Evolutionary conservation across 352 stramenopile species (phyloP).

Genomic region (Phytophthora agathidicida): DNA sequence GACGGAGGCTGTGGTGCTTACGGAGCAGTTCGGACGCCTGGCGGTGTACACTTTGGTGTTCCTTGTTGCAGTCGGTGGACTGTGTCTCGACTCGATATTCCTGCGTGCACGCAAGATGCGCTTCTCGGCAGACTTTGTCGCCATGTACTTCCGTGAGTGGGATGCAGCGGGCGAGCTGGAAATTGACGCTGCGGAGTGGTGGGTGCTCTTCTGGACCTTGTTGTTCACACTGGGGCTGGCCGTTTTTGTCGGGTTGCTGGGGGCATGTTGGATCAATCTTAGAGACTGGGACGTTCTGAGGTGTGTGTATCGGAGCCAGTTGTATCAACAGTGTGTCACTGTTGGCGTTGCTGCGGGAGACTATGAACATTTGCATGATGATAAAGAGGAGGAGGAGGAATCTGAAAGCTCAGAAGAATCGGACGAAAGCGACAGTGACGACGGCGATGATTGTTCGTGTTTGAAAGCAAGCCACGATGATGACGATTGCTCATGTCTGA

Average conservation of each 20-base stretch:
- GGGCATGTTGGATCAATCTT: constrained; percentile 56
- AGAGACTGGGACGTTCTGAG: constrained; percentile 59
- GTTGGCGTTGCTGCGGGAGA: constrained; percentile 5
- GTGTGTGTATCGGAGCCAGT: constrained; percentile 26
- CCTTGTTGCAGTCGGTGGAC: constrained; percentile 22
- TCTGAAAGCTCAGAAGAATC: constrained; percentile 15
- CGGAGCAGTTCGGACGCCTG: constrained; percentile 40
- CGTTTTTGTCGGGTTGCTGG: constrained; percentile 43
- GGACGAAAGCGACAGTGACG: constrained; percentile 26
- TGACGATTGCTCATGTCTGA: constrained; percentile 19
- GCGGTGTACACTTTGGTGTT: constrained; percentile 42
- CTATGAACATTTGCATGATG: constrained; percentile 25
- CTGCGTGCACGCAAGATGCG: constrained; percentile 63
- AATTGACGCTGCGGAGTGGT: constrained; percentile 50
- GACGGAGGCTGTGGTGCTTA: constrained; percentile 23
- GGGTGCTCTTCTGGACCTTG: constrained; percentile 39
- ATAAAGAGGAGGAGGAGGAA: constrained; percentile 22
- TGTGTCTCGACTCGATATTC: constrained; percentile 50
- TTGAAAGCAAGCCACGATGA: constrained; percentile 16
- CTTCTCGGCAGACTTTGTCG: constrained; percentile 53
- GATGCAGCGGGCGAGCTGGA: constrained; percentile 48
- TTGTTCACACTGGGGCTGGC: constrained; percentile 36
- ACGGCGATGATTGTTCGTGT: constrained; percentile 19
- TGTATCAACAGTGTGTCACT: constrained; percentile 19
- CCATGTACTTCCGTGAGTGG: constrained; percentile 51